These are phyloP conservation scores for Primulina eburnea DNA, from an alignment of 257 asterid species.

Conservation along the genomic window DNA sequence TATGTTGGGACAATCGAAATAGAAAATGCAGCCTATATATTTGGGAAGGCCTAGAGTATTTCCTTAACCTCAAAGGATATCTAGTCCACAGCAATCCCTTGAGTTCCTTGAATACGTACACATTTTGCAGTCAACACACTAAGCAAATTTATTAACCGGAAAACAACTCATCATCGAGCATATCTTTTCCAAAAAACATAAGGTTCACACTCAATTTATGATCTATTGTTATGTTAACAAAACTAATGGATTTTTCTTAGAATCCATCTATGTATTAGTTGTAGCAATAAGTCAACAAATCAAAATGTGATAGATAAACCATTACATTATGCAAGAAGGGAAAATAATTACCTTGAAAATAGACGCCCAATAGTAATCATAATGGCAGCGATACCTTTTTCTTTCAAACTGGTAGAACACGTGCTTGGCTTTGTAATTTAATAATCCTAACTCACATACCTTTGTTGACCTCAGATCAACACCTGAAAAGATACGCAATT, in stretches of 20 bases:
- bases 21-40: too few species aligned
- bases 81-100: conserved; percentile 11
- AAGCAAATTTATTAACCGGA: conserved; percentile 1
- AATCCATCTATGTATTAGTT: not conserved
- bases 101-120: conserved; percentile 7
- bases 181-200: not conserved
- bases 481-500: conserved; percentile 49
- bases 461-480: conserved; percentile 92
- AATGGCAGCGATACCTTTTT: conserved; percentile 81
- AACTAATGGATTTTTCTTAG: not conserved
- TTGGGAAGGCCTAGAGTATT: not conserved
- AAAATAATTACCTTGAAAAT: conserved; percentile 69
- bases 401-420: conserved; percentile 75
- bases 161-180: not conserved
- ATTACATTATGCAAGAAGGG: conserved; percentile 12
- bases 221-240: conserved; percentile 2
- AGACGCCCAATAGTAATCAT: conserved; percentile 98
- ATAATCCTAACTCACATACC: conserved; percentile 90
- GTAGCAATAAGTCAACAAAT: conserved; percentile 13
- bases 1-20: too few species aligned
- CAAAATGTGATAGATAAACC: not conserved
- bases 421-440: conserved; percentile 82
- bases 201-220: not conserved
- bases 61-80: conserved; percentile 13
- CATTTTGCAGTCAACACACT: not conserved